phyloP scores from a whole-genome alignment of 2,329 filamentous ascomycete species.

The Fusarium sp. region DNA sequence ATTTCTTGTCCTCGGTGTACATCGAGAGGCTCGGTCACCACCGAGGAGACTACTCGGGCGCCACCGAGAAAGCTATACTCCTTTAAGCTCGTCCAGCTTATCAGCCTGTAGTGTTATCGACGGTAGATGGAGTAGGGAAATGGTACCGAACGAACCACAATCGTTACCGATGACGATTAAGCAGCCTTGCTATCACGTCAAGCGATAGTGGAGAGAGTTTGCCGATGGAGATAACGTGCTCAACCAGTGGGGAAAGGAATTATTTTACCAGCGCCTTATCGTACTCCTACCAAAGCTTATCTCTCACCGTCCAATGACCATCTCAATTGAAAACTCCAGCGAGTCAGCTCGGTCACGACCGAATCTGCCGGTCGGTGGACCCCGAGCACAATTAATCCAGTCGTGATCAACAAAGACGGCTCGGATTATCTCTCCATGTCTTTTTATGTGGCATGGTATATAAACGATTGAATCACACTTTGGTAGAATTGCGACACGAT shows the following conservation, averaged over 20 bases:
- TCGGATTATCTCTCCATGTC: neutral
- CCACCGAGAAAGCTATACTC: conserved; percentile 5
- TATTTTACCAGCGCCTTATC: neutral
- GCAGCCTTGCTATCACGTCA: conserved; percentile 27
- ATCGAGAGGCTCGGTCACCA: conserved; percentile 7
- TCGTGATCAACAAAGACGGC: rapidly evolving
- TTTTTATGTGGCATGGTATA: neutral
- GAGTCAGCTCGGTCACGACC: neutral
- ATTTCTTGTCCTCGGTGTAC: neutral
- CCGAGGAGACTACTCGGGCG: neutral
- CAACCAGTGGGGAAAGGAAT: no score
- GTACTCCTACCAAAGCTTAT: no score
- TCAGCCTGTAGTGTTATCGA: neutral
- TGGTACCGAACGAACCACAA: neutral
- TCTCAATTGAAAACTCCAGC: no score
- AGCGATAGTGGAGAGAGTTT: conserved; percentile 12
- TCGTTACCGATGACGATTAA: conserved; percentile 3
- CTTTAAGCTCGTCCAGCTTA: neutral
- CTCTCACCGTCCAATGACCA: neutral
- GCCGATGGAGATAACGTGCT: neutral
- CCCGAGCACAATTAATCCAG: neutral
- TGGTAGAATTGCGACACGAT: rapidly evolving
- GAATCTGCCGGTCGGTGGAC: neutral
- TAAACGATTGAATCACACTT: neutral
- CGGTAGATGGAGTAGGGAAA: no score